phyloP scores from a whole-genome alignment of 2,329 filamentous ascomycete species.

The Nigrospora sphaerica region DNA sequence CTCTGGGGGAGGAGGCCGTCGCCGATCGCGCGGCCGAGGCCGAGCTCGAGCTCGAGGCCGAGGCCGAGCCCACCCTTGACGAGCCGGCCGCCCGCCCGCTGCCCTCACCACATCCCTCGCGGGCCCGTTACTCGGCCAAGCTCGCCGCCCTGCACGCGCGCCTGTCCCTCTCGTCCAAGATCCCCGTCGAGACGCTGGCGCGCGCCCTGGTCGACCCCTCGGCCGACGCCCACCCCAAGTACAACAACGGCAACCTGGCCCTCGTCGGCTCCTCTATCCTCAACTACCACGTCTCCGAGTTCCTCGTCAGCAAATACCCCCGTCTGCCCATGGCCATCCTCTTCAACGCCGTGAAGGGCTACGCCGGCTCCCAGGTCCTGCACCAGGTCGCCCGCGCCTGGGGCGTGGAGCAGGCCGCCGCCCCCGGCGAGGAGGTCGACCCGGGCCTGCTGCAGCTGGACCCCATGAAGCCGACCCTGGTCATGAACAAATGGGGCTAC shows the following conservation, averaged over 20 bases:
- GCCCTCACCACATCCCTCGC: slow-evolving; percentile 65
- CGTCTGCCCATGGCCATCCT: slow-evolving; percentile 84
- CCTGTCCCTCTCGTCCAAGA: slow-evolving; percentile 70
- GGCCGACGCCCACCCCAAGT: slow-evolving; percentile 69
- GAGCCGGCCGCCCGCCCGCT: slow-evolving; percentile 27
- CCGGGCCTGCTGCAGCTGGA: slow-evolving; percentile 81
- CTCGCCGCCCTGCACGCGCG: slow-evolving; percentile 88
- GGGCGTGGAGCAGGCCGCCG: slow-evolving; percentile 85
- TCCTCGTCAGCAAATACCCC: slow-evolving; percentile 81
- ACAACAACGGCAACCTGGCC: slow-evolving; percentile 84
- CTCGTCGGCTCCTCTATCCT: slow-evolving; percentile 77
- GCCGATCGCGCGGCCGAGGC: not conserved
- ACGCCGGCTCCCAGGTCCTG: slow-evolving; percentile 69
- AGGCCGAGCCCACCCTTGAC: not conserved
- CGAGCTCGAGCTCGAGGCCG: slow-evolving; percentile 3
- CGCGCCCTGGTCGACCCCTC: slow-evolving; percentile 79
- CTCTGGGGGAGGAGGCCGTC: no score
- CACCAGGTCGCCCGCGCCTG: slow-evolving; percentile 71
- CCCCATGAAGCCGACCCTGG: slow-evolving; percentile 36
- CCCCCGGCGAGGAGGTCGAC: slow-evolving; percentile 86
- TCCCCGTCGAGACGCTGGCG: slow-evolving; percentile 81
- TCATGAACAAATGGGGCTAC: slow-evolving; percentile 43
- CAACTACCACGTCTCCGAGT: slow-evolving; percentile 83
- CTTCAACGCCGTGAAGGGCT: slow-evolving; percentile 80
- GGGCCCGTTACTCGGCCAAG: slow-evolving; percentile 71